phyloP scores from a whole-genome alignment of 345 rosid species.

The Bruguiera gymnorhiza region DNA sequence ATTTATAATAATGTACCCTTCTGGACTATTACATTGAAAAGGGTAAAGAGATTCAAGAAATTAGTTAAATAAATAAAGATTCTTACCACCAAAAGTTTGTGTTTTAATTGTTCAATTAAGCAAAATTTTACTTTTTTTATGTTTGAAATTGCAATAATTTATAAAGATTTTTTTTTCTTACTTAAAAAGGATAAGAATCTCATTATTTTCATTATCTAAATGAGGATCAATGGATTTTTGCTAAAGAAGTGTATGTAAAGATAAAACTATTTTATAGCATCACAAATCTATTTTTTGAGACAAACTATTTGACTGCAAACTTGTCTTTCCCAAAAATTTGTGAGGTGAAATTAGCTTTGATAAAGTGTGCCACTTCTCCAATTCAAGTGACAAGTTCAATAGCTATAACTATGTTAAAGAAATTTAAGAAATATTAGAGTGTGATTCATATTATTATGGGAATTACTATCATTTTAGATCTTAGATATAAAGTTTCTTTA shows the following conservation, averaged over 20 bases:
- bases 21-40: background rate
- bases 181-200: background rate
- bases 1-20: conserved; percentile 9
- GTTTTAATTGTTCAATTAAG: conserved; percentile 12
- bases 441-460: background rate
- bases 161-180: conserved; percentile 6
- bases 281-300: background rate
- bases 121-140: conserved; percentile 25
- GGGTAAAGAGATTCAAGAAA: conserved; percentile 9
- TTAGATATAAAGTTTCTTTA: too few relatives aligned
- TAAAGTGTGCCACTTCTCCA: background rate
- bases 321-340: conserved; percentile 5
- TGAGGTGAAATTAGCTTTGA: background rate
- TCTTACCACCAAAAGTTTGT: conserved; percentile 1
- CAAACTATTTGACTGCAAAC: background rate
- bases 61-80: conserved; percentile 3
- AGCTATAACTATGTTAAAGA: background rate
- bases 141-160: background rate
- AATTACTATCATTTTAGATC: too few relatives aligned
- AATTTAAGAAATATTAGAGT: conserved; percentile 19
- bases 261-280: too few relatives aligned
- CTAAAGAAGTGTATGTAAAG: conserved; percentile 3
- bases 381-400: background rate
- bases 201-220: too few relatives aligned
- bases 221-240: background rate